Evolutionary conservation across 2,329 filamentous ascomycete species (phyloP), one percentile per base, ranked within the genome.

Genomic region (Venturia nashicola): DNA sequence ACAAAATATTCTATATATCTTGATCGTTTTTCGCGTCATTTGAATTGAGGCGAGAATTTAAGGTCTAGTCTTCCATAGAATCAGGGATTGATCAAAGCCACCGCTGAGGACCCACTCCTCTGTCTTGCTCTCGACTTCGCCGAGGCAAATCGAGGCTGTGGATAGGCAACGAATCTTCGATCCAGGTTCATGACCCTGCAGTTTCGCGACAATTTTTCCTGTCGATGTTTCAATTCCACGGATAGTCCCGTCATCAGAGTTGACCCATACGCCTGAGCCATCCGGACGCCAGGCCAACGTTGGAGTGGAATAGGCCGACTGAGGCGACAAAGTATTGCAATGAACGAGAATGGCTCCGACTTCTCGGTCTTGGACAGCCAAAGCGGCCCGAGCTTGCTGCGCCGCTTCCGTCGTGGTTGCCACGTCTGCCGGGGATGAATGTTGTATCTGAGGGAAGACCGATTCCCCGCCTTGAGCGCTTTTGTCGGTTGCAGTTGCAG

Each of bases 231-330:
- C 84, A 7, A 87, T 74, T 0, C 84, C 85, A 59, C 84, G 76
- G 36, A 87, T 76, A 8, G 82, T 75, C 0, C 85, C 85, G 70
- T 87, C 85, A 68, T 87, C 85, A 3, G 83, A 82, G 72, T 85
- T 87, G 14, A 87, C 83, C 78, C 82, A 87, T 0, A 87, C 73
- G 0, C 85, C 85, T 51, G 77, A 80, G 0, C 83, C 84, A 70
- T 85, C 79, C 1, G 84, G 83, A 34, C 85, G 74, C 85, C 85
- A 87, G 6, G 78, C 79, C 7, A 86, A 74, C 61, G 82, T 79
- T 8, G 84, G 84, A 6, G 83, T 87, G 27, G 82, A 85, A 70
- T 86, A 87, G 0, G 80, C 76, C 39, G 84, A 86, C 70, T 87
- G 84, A n/a, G 84, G 82, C 23, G 85, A 81, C 68, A 85, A 76